Evolutionary conservation across 1,139 yeast species (phyloP), one percentile per base, ranked within the genome.

Genomic region (Pichia sp.): DNA sequence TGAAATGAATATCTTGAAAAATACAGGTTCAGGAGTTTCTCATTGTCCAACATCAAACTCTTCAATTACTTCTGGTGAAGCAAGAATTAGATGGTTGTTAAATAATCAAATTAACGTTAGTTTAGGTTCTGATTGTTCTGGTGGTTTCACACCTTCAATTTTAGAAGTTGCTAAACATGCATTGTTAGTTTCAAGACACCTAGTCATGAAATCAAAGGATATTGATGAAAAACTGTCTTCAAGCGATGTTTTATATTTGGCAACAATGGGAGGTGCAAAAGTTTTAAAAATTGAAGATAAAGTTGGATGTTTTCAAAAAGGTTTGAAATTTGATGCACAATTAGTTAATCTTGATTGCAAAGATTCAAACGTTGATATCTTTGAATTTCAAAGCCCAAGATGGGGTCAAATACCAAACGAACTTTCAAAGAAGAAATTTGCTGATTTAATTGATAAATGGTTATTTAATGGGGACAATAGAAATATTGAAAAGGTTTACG

Each of bases 41-140:
- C 98, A 91, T 63, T 91, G 98, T 61, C 98, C 98, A 5, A 77
- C 89, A 13, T 84, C 95, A 28, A 91, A 91, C 59, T 79, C 95
- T 1, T 80, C 94, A 22, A 73, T 91, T 45, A 80, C 95, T 1
- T 82, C 95, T 19, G 98, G 98, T 11, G 93, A 87, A 60, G 93
- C 96, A 6, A 85, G 91, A 16, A 76, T 91, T 7, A 71, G 84
- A 51, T 76, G 81, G 68, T 65, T 86, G 38, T 66, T 88, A 44
- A 69, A 80, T 38, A 71, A 74, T 40, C 76, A 75, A 10, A 72
- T 89, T 50, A 83, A 86, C 47, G 91, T 89, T 16, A 76, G 93
- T 8, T 69, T 91, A 39, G 98, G 98, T 1, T 83, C 96, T 1
- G 98, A 91, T 59, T 76, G 89, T 20, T 83, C 95, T 33, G 98